These are phyloP conservation scores for Decorospora gaudefroyi DNA, from an alignment of 2,329 filamentous ascomycete species.

Conservation along the genomic window DNA sequence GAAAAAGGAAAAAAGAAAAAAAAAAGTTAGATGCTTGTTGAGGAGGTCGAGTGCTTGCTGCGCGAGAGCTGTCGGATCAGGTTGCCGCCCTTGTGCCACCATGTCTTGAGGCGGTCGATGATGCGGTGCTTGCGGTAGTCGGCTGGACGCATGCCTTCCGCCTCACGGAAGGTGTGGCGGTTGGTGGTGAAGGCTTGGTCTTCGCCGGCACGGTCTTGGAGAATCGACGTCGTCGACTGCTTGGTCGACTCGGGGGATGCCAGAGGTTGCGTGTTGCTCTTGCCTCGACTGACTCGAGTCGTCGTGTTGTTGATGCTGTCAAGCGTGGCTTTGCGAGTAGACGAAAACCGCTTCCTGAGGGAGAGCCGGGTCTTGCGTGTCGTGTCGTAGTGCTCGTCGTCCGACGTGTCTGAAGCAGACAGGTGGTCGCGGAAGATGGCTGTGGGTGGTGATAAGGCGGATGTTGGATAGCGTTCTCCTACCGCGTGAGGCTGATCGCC, in stretches of 20 bases:
- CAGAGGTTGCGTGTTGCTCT: slow-evolving; percentile 20
- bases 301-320: slow-evolving; percentile 8
- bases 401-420: slow-evolving; percentile 32
- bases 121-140: slow-evolving; percentile 29
- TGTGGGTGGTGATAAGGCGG: slow-evolving; percentile 51
- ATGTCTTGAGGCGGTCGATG: slow-evolving; percentile 26
- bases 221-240: slow-evolving; percentile 14
- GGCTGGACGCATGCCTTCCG: slow-evolving; percentile 30
- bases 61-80: slow-evolving; percentile 22
- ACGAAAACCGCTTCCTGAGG: slow-evolving; percentile 32
- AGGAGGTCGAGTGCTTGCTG: slow-evolving; percentile 7
- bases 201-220: slow-evolving; percentile 30
- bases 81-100: slow-evolving; percentile 31
- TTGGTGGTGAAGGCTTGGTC: slow-evolving; percentile 21
- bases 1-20: no score
- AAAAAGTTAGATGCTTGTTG: no score
- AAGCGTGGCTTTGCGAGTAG: slow-evolving; percentile 21
- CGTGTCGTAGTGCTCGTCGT: slow-evolving; percentile 33
- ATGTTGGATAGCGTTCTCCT: slow-evolving; percentile 57
- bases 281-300: slow-evolving; percentile 18
- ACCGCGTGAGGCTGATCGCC: slow-evolving; percentile 44
- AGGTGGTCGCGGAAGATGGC: slow-evolving; percentile 33
- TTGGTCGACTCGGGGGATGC: slow-evolving; percentile 18
- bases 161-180: slow-evolving; percentile 33
- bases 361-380: slow-evolving; percentile 31